Evolutionary conservation across 768 basidiomycete genomes (phyloP), one percentile per base, ranked within the genome.

Genomic region (Xerocomus spinulosus): DNA sequence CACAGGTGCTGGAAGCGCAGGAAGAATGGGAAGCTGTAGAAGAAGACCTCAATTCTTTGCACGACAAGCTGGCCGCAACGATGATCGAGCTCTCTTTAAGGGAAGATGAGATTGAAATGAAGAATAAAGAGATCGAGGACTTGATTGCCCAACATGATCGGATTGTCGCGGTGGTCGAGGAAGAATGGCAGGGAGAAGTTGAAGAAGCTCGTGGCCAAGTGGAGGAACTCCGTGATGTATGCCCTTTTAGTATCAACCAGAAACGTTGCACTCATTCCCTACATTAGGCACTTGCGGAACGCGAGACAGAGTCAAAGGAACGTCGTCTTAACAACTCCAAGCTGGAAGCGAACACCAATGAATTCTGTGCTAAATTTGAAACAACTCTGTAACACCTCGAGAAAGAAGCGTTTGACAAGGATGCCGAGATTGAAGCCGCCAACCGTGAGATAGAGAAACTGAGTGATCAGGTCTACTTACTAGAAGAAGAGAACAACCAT

Each of bases 121-220:
- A 87, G 71, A 78, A 78, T 47, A 71, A 76, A 49, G 89, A 92
- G 63, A 80, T 93, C 37, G 83, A 87, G 3, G 87, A 93, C 40
- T 64, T 95, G 37, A 75, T 92, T 5, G 70, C 69, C 6, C 86
- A 92, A 59, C 86, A 90, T 60, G 75, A 82, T 44, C 74, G 79
- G 24, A 84, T 88, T 44, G 79, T 91, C 3, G 77, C 78, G 17
- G 76, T 78, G 3, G 83, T 92, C 7, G 88, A 91, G 58, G 79
- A 83, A 35, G 88, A 90, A 57, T 95, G 92, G 92, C 72, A 85
- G 46, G 87, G 86, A 3, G 93, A 95, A 61, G 82, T 94, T 3
- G 82, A 91, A 52, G 89, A 92, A 54, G 82, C 82, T 2, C 75
- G 84, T 50, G 77, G 73, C 3, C 89, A 90, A 56, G 80, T 85